These are phyloP conservation scores for Allium fistulosum DNA, from an alignment of 106 monocot genomes.

Conservation along the genomic window DNA sequence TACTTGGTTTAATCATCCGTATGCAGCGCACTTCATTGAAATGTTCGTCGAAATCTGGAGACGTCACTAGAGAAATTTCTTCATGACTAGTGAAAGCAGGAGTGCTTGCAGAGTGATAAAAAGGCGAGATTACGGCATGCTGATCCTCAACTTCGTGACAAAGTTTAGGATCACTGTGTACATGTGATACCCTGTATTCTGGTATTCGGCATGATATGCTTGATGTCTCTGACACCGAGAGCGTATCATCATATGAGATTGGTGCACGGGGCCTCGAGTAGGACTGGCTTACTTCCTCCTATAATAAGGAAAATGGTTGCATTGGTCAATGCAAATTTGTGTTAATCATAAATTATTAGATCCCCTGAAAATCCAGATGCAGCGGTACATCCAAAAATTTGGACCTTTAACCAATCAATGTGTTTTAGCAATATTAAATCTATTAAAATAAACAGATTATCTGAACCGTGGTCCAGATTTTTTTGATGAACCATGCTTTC, in stretches of 20 bases:
- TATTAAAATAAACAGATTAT: too few relatives aligned
- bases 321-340: constrained; percentile 1
- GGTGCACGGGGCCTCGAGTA: constrained; percentile 15
- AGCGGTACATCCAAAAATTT: too few relatives aligned
- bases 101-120: constrained; percentile 20
- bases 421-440: too few relatives aligned
- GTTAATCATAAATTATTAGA: not conserved
- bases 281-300: constrained; percentile 28
- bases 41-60: constrained; percentile 39
- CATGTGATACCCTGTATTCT: constrained; percentile 15
- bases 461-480: too few relatives aligned
- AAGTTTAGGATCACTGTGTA: not conserved
- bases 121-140: constrained; percentile 2
- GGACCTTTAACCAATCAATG: too few relatives aligned
- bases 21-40: constrained; percentile 87
- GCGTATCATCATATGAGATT: constrained; percentile 35
- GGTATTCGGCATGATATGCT: constrained; percentile 29
- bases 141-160: too few relatives aligned
- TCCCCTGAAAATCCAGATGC: too few relatives aligned
- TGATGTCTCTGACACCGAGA: constrained; percentile 46
- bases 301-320: constrained; percentile 1
- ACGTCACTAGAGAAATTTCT: constrained; percentile 10
- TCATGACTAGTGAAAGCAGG: constrained; percentile 10
- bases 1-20: constrained; percentile 39
- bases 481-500: too few relatives aligned